A percentile compares a stretch with the other conserved stretches of the same genome.
Evolutionary conservation across 257 asterid genomes (phyloP).

Genomic region (Forsythia viridissima): DNA sequence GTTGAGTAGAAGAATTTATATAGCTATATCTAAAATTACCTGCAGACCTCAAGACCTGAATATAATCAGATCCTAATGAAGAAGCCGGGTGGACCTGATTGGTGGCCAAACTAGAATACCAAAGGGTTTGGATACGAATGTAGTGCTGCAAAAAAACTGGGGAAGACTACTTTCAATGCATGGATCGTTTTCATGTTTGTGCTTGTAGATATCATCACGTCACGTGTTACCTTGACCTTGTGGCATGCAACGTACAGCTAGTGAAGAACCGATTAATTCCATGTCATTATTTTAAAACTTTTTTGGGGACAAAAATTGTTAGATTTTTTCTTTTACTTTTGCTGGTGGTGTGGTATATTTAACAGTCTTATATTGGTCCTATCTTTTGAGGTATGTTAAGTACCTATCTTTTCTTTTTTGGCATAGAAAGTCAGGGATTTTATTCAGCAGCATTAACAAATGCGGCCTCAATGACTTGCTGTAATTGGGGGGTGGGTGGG

Average conservation of each 20-base stretch:
- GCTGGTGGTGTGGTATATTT: neutral
- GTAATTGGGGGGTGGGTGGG: too few species aligned
- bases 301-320: neutral
- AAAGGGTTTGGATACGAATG: neutral
- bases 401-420: too few species aligned
- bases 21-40: constrained; percentile 5
- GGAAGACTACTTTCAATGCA: neutral
- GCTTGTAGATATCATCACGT: neutral
- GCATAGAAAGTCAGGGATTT: too few species aligned
- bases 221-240: too few species aligned
- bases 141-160: neutral
- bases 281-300: neutral
- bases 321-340: neutral
- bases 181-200: neutral
- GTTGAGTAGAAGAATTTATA: neutral
- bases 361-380: neutral
- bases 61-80: constrained; percentile 84
- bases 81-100: constrained; percentile 84
- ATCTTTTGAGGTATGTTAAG: too few species aligned
- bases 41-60: constrained; percentile 93
- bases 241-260: neutral
- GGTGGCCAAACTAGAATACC: constrained; percentile 63
- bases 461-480: too few species aligned
- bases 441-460: too few species aligned
- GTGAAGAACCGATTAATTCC: neutral